Evolutionary conservation across 1,284 basidiomycete species (phyloP), one percentile per base, ranked within the genome.

Genomic region (Boletellus deceptivus): DNA sequence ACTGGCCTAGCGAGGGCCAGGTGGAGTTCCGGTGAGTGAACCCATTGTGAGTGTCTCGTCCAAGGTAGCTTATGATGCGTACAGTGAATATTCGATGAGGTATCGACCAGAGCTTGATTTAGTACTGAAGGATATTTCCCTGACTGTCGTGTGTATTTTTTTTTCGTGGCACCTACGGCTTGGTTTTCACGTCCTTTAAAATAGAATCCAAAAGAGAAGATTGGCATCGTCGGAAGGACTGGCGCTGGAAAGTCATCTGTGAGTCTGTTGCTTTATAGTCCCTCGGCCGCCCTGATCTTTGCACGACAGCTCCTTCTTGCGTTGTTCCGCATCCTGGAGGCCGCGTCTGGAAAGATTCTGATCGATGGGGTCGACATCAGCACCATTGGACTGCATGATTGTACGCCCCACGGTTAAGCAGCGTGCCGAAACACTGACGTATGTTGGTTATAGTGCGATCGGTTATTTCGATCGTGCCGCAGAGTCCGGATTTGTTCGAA

Each of bases 231-330:
- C 61, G 94, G 94, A 2, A 75, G 94, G 53, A 98, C 95, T 0
- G 93, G 95, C 2, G 90, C 92, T n/a, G 94, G 94, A 54, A 97
- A 97, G 72, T 89, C 85, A 25, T 89, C 89, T 3, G 79, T 94
- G 53, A 75, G 84, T 43, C 29, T 11, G 29, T 5, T 25, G 24
- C 24, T 25, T 25, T 6, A 25, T 25, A 10, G 6, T 8, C 29
- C 9, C 29, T 11, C 29, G 11, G 2, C 24, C n/a, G 3, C 22
- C 39, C 25, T 31, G 43, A 47, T 11, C 3, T 18, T 24, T 9
- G 50, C 16, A 33, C 4, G 20, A 49, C 55, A 85, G 78, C 65
- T 85, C 16, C 72, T 87, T 5, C 72, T 87, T 17, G 82, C 85
- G 1, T 64, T 92, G 1, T 89, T 90, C 75, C 79, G 89, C 2